Evolutionary conservation across 129 eudicot genomes (phyloP).

Genomic region (Flaveria robusta): DNA sequence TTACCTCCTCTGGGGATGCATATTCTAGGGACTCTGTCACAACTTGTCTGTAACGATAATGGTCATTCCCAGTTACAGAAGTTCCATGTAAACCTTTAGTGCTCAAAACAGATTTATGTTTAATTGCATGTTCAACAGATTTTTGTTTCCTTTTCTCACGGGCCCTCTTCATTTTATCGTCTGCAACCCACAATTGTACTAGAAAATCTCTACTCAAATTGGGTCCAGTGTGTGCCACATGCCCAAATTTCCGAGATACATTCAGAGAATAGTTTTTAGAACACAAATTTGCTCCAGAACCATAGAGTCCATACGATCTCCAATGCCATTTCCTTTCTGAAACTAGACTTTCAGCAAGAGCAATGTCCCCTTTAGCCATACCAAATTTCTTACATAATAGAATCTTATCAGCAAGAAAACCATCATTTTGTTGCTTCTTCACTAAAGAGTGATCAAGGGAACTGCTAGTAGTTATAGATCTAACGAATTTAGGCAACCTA

Average conservation of each 20-base stretch:
- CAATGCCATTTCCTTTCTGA: constrained; percentile 25
- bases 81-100: constrained; percentile 32
- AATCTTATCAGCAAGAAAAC: constrained; percentile 20
- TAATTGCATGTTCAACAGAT: constrained; percentile 16
- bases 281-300: constrained; percentile 2
- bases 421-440: constrained; percentile 28
- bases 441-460: constrained; percentile 3
- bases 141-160: constrained; percentile 40
- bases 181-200: constrained; percentile 70
- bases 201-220: constrained; percentile 72
- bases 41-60: constrained; percentile 52
- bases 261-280: constrained; percentile 26
- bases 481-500: constrained; percentile 29
- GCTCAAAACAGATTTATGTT: constrained; percentile 26
- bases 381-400: constrained; percentile 22
- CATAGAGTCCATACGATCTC: constrained; percentile 32
- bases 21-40: constrained; percentile 53
- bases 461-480: constrained; percentile 23
- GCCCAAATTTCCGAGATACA: constrained; percentile 34
- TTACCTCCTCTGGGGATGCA: constrained; percentile 76
- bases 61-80: constrained; percentile 36
- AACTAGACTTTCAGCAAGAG: constrained; percentile 13
- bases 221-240: constrained; percentile 42
- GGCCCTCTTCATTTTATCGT: constrained; percentile 44
- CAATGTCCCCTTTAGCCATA: constrained; percentile 27